phyloP scores from a whole-genome alignment of 2,329 filamentous ascomycete species.

The Trichoderma sp. region DNA sequence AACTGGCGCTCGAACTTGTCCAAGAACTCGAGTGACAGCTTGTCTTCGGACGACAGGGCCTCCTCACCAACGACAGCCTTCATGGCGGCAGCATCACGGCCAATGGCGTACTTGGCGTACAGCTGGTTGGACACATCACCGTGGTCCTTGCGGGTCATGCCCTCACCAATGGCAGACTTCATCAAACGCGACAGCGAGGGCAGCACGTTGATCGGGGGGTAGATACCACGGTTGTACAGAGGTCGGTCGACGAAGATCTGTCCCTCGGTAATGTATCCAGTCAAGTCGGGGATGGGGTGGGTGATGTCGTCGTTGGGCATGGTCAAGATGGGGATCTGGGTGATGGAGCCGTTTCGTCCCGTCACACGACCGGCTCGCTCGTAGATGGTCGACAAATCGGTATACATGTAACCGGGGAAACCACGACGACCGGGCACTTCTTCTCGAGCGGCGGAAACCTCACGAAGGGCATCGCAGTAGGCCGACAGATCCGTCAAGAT shows the following conservation, averaged over 20 bases:
- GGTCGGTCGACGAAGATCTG: constrained; percentile 97
- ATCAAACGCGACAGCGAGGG: constrained; percentile 98
- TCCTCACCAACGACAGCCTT: constrained; percentile 99
- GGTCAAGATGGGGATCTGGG: constrained; percentile 96
- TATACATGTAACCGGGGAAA: constrained; percentile 99
- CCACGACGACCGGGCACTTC: constrained; percentile 99
- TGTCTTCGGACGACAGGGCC: constrained; percentile 92
- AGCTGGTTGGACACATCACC: constrained; percentile 99
- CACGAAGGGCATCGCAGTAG: constrained; percentile 98
- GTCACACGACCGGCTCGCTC: constrained; percentile 97
- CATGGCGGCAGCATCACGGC: constrained; percentile 97
- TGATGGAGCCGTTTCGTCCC: constrained; percentile 97
- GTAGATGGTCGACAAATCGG: constrained; percentile 99
- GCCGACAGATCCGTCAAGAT: constrained; percentile 97
- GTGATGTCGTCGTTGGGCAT: constrained; percentile 99
- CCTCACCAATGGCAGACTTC: constrained; percentile 99
- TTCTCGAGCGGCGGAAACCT: constrained; percentile 96
- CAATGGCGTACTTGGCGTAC: constrained; percentile 99
- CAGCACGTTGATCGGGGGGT: constrained; percentile 97
- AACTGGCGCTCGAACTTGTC: constrained; percentile 98
- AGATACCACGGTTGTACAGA: constrained; percentile 94
- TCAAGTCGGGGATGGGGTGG: constrained; percentile 97
- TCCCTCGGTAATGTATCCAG: constrained; percentile 98
- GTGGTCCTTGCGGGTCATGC: constrained; percentile 94
- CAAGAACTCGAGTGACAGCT: constrained; percentile 95